phyloP scores from a whole-genome alignment of 768 basidiomycete species.

The Russula brevipes region DNA sequence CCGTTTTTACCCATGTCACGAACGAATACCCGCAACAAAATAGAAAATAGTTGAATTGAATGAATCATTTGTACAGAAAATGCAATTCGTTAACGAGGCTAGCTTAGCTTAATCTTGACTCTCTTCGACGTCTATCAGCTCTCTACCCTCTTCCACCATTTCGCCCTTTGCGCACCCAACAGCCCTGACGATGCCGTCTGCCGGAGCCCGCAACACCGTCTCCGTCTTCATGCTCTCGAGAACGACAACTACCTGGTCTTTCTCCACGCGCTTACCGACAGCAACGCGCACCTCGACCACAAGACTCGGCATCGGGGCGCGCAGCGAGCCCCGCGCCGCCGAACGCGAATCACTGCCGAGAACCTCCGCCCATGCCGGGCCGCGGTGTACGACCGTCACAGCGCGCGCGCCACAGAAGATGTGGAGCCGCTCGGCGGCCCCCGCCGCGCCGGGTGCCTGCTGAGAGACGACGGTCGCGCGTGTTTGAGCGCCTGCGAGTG shows the following conservation, averaged over 20 bases:
- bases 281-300: conserved; percentile 84
- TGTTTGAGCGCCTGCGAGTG: conserved; percentile 45
- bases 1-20: neutral
- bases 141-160: conserved; percentile 85
- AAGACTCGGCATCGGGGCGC: conserved; percentile 90
- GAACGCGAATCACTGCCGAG: conserved; percentile 55
- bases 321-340: conserved; percentile 57
- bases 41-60: neutral
- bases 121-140: conserved; percentile 64
- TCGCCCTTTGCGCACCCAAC: conserved; percentile 80
- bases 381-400: conserved; percentile 59
- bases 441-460: conserved; percentile 51
- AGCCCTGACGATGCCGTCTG: conserved; percentile 60
- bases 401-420: conserved; percentile 62
- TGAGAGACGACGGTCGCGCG: conserved; percentile 75
- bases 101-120: conserved; percentile 24
- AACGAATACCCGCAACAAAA: neutral
- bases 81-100: neutral
- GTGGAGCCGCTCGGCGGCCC: conserved; percentile 63
- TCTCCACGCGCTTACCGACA: conserved; percentile 71
- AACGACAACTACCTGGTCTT: conserved; percentile 75
- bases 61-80: neutral
- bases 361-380: conserved; percentile 65
- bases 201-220: conserved; percentile 72
- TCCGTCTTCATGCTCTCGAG: conserved; percentile 99